Percentiles rank a stretch among this genome's conserved stretches.
phyloP scores from a whole-genome alignment of 768 basidiomycete species.

The Pleurotus sapidus region DNA sequence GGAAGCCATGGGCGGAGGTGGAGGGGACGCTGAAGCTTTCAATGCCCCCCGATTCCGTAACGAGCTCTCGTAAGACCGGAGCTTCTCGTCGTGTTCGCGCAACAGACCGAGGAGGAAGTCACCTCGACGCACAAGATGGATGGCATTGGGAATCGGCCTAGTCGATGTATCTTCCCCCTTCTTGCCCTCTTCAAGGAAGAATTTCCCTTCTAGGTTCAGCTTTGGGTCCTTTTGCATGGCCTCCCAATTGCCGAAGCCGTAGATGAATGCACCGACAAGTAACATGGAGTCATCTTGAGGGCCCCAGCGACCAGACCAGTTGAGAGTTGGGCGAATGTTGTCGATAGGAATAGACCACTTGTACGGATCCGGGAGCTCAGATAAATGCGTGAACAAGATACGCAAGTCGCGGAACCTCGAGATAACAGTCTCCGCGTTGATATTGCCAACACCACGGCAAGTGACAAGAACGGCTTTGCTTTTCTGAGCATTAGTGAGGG shows the following conservation, averaged over 20 bases:
- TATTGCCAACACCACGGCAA: constrained; percentile 84
- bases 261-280: constrained; percentile 86
- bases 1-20: constrained; percentile 68
- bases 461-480: constrained; percentile 96
- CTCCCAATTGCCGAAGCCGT: constrained; percentile 98
- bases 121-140: constrained; percentile 95
- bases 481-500: constrained; percentile 89
- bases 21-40: constrained; percentile 73
- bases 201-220: constrained; percentile 85
- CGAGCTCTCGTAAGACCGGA: constrained; percentile 84
- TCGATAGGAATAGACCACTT: constrained; percentile 90
- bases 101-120: constrained; percentile 88
- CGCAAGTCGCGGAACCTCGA: constrained; percentile 86
- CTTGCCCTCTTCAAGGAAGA: constrained; percentile 98
- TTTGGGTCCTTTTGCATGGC: constrained; percentile 85
- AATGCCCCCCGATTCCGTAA: constrained; percentile 67
- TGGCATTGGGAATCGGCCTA: constrained; percentile 93
- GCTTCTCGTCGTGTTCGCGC: constrained; percentile 86
- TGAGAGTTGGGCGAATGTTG: constrained; percentile 88
- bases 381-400: constrained; percentile 81
- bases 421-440: constrained; percentile 97
- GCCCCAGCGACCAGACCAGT: constrained; percentile 97
- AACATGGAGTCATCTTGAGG: constrained; percentile 92
- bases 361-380: constrained; percentile 68
- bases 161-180: constrained; percentile 84